phyloP scores from a whole-genome alignment of 257 asterid species.

The Gardenia jasminoides region DNA sequence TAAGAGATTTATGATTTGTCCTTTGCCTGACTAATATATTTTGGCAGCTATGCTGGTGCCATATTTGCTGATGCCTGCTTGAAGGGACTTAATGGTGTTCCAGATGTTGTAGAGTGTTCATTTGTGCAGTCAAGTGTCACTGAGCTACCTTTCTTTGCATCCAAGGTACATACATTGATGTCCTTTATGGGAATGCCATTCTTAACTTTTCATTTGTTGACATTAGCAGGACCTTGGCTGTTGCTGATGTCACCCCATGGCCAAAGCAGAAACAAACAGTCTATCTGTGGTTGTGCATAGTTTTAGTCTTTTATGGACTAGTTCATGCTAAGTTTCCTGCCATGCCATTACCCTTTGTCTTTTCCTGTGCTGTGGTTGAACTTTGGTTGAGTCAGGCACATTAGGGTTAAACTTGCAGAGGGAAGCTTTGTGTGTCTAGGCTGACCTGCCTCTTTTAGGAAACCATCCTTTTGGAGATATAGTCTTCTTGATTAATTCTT shows the following conservation, averaged over 20 bases:
- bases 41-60: slow-evolving; percentile 85
- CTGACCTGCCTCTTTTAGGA: not conserved
- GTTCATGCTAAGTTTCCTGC: not conserved
- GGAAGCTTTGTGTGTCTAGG: not conserved
- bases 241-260: not conserved
- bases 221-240: not conserved
- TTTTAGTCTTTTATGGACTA: not conserved
- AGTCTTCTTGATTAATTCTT: not conserved
- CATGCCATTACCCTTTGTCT: no score
- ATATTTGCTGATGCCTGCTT: slow-evolving; percentile 90
- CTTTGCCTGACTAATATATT: slow-evolving; percentile 2
- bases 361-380: not conserved
- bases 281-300: not conserved
- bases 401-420: not conserved
- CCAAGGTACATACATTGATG: slow-evolving; percentile 41
- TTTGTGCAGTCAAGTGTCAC: slow-evolving; percentile 71
- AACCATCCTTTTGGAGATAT: not conserved
- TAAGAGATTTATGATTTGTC: slow-evolving; percentile 6
- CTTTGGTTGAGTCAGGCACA: not conserved
- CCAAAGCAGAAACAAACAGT: not conserved
- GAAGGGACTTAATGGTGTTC: slow-evolving; percentile 88
- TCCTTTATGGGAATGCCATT: not conserved
- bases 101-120: slow-evolving; percentile 75
- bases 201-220: not conserved
- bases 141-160: slow-evolving; percentile 79